phyloP scores from a whole-genome alignment of 495 filamentous ascomycete genomes.

The Gamarada debralockiae region DNA sequence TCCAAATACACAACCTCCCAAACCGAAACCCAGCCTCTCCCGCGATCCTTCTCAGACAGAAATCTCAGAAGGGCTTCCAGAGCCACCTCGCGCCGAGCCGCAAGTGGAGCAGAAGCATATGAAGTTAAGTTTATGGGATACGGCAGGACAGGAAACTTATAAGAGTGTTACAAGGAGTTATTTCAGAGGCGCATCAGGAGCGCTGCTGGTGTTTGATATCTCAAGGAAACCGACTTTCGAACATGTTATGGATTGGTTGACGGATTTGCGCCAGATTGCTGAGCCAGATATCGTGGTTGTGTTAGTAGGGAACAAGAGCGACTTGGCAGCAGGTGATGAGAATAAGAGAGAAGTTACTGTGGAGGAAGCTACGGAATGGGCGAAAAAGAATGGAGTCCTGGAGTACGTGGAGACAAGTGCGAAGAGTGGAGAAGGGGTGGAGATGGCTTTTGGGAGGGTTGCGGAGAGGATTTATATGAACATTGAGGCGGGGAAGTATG shows the following conservation, averaged over 20 bases:
- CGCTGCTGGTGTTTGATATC: constrained; percentile 93
- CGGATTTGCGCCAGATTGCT: constrained; percentile 87
- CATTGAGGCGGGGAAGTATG: constrained; percentile 89
- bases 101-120: constrained; percentile 61
- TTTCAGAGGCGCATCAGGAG: constrained; percentile 89
- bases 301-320: constrained; percentile 90
- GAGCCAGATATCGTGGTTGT: constrained; percentile 93
- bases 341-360: constrained; percentile 74
- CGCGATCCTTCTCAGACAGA: constrained; percentile 22
- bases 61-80: constrained; percentile 33
- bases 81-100: constrained; percentile 26
- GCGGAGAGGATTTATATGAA: constrained; percentile 93
- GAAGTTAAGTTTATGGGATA: constrained; percentile 85
- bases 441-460: constrained; percentile 87
- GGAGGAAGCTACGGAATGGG: constrained; percentile 86
- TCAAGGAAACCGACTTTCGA: constrained; percentile 78
- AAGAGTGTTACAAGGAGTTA: constrained; percentile 93
- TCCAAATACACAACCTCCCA: constrained; percentile 45
- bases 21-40: constrained; percentile 16
- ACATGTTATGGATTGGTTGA: constrained; percentile 84
- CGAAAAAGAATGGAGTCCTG: constrained; percentile 71
- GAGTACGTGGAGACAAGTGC: constrained; percentile 95
- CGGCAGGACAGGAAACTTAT: constrained; percentile 95
- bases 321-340: constrained; percentile 57
- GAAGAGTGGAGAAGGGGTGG: constrained; percentile 90